These are phyloP conservation scores for Takashimella tepidaria DNA, from an alignment of 1,284 basidiomycete genomes.

Conservation along the genomic window DNA sequence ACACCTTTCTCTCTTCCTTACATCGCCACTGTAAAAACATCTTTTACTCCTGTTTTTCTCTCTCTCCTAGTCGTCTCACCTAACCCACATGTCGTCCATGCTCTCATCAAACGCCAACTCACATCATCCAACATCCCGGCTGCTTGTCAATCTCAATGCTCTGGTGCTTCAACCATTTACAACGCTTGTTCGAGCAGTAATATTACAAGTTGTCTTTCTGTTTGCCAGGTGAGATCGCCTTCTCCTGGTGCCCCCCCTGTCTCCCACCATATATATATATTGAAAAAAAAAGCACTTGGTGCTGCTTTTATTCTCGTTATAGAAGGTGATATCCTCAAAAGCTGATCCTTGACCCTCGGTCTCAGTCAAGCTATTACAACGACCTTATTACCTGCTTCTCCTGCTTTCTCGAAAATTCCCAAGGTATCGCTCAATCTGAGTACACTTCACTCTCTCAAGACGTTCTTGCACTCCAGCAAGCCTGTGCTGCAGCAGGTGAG, in stretches of 20 bases:
- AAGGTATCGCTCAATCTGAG: constrained; percentile 14
- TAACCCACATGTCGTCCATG: constrained; percentile 12
- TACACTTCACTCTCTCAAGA: constrained; percentile 16
- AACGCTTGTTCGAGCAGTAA: constrained; percentile 40
- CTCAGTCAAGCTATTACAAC: neutral
- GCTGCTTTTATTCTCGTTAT: no score
- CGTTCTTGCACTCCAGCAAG: constrained; percentile 18
- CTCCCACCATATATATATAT: no score
- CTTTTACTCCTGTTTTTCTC: no score
- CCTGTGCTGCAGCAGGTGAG: constrained; percentile 19
- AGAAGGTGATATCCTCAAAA: no score
- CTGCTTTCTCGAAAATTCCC: constrained; percentile 15
- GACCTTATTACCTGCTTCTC: neutral
- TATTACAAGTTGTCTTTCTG: constrained; percentile 23
- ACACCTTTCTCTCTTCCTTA: no score
- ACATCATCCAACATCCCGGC: constrained; percentile 21
- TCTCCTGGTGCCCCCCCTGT: no score
- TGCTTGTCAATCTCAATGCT: constrained; percentile 20
- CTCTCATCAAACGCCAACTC: constrained; percentile 22
- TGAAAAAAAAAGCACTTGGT: no score
- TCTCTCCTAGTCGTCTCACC: constrained; percentile 12
- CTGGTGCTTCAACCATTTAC: constrained; percentile 17
- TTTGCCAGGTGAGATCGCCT: constrained; percentile 24
- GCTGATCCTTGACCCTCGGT: no score
- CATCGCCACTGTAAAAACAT: no score